These are phyloP conservation scores for Candida khao-thaluensis DNA, from an alignment of 805 yeast genomes.

Conservation along the genomic window DNA sequence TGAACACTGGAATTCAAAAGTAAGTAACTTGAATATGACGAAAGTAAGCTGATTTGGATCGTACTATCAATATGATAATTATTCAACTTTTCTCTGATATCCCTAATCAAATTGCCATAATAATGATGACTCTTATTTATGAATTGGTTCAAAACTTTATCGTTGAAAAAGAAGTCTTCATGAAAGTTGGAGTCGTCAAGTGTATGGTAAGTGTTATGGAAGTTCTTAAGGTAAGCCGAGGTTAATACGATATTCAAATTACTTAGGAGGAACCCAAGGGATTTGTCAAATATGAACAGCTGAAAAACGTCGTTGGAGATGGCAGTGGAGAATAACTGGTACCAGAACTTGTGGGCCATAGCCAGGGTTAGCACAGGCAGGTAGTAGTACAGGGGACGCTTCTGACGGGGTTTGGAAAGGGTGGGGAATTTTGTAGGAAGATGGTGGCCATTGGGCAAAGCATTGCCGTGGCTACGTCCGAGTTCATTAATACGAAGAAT, in stretches of 20 bases:
- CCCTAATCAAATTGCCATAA: constrained; percentile 36
- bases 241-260: constrained; percentile 15
- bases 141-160: constrained; percentile 27
- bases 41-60: constrained; percentile 32
- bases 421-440: constrained; percentile 15
- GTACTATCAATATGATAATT: constrained; percentile 34
- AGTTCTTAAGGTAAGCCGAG: constrained; percentile 16
- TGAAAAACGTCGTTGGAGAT: constrained; percentile 17
- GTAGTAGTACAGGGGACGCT: constrained; percentile 9
- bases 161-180: constrained; percentile 24
- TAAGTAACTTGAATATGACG: constrained; percentile 36
- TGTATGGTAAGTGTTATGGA: constrained; percentile 17
- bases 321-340: constrained; percentile 24
- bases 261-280: constrained; percentile 25
- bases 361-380: constrained; percentile 12
- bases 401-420: background rate
- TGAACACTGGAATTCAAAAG: constrained; percentile 31
- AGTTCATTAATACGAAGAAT: constrained; percentile 7
- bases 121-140: constrained; percentile 31
- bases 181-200: constrained; percentile 7
- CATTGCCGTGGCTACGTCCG: constrained; percentile 3
- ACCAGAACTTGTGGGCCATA: constrained; percentile 25
- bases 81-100: constrained; percentile 31
- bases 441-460: constrained; percentile 24
- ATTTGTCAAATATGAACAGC: constrained; percentile 37